These are phyloP conservation scores for Pistacia atlantica DNA, from an alignment of 345 rosid species.

Conservation along the genomic window DNA sequence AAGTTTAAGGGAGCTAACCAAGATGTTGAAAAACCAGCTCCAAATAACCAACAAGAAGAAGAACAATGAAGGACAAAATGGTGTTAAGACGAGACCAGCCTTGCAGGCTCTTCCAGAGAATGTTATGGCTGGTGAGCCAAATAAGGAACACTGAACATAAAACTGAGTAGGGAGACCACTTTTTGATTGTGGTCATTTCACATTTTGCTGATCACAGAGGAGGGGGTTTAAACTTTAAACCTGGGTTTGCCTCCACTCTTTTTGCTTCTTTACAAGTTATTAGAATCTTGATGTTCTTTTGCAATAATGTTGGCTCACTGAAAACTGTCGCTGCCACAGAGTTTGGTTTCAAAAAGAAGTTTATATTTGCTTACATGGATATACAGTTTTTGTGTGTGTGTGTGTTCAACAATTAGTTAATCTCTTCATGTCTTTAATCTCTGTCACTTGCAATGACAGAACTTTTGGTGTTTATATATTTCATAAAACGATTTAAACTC, in stretches of 20 bases:
- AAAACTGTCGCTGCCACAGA: neutral
- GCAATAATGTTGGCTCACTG: neutral
- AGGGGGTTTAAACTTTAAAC: neutral
- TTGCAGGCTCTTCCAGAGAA: slow-evolving; percentile 36
- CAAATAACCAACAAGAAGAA: slow-evolving; percentile 20
- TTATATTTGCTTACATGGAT: neutral
- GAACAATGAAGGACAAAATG: slow-evolving; percentile 15
- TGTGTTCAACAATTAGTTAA: no score
- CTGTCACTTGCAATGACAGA: no score
- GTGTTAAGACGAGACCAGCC: slow-evolving; percentile 29
- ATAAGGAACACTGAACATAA: neutral
- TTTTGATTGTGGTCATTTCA: neutral
- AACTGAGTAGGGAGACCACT: neutral
- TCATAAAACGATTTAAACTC: no score
- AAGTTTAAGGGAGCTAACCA: slow-evolving; percentile 53
- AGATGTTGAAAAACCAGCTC: slow-evolving; percentile 41
- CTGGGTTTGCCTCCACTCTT: neutral
- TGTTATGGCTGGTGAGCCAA: slow-evolving; percentile 18
- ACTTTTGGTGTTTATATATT: no score
- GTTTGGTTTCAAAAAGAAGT: neutral
- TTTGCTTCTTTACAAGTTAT: neutral
- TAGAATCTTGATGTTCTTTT: neutral
- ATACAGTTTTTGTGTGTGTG: no score
- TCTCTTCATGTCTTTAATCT: no score
- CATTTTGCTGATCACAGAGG: neutral